Conservation (phyloP, 2,329 filamentous ascomycete genomes). For the Waltergamsia citrina region DNA sequence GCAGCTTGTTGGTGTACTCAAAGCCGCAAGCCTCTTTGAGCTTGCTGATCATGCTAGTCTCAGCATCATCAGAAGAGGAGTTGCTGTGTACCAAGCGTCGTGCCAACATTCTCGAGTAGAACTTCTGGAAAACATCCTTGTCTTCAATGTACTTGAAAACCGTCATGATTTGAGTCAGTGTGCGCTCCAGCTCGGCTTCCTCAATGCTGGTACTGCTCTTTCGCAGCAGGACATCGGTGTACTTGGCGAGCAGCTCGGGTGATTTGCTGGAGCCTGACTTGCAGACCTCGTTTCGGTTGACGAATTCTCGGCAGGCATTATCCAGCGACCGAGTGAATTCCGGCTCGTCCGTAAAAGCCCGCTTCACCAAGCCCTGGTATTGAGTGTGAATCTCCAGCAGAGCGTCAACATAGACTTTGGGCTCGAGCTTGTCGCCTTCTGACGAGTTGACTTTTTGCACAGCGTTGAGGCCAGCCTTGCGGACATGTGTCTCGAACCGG, state of each 20-base stretch:
- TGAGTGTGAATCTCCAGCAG: conserved; percentile 89
- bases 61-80: conserved; percentile 92
- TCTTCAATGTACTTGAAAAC: conserved; percentile 99
- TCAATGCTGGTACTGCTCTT: conserved; percentile 90
- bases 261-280: conserved; percentile 89
- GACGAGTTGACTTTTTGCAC: conserved; percentile 83
- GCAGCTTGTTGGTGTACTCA: conserved; percentile 98
- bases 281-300: conserved; percentile 95
- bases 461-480: conserved; percentile 78
- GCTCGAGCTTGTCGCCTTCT: conserved; percentile 83
- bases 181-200: conserved; percentile 85
- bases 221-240: conserved; percentile 84
- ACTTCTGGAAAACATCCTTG: conserved; percentile 99
- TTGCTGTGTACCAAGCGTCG: conserved; percentile 90
- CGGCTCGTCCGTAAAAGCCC: conserved; percentile 88
- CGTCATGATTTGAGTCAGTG: conserved; percentile 90
- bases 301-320: conserved; percentile 95
- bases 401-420: conserved; percentile 93
- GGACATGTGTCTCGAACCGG: conserved; percentile 86
- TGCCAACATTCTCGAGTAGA: conserved; percentile 94
- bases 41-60: conserved; percentile 99
- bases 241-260: conserved; percentile 89
- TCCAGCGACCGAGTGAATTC: conserved; percentile 95
- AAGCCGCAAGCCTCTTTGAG: conserved; percentile 97
- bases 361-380: conserved; percentile 84